Conservation (phyloP, 495 filamentous ascomycete species). For the Aspergillus carlsbadensis region DNA sequence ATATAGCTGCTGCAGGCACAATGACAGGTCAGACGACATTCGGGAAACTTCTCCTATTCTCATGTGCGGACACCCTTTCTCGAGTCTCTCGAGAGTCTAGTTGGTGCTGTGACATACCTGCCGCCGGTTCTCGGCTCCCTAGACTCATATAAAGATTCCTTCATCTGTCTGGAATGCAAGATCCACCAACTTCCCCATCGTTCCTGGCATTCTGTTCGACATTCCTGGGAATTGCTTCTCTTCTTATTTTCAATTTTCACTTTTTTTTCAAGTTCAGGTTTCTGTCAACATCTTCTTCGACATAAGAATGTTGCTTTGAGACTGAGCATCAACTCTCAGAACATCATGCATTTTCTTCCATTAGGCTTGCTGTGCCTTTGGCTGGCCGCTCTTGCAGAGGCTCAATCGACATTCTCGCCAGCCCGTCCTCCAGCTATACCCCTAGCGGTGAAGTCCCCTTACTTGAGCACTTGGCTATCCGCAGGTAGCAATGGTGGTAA, state of each 20-base stretch:
- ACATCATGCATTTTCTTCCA: constrained; percentile 30
- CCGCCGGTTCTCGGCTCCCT: neutral
- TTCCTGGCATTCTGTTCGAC: constrained; percentile 35
- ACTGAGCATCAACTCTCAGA: constrained; percentile 18
- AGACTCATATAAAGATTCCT: constrained; percentile 13
- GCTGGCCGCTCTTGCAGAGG: constrained; percentile 26
- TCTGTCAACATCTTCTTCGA: neutral
- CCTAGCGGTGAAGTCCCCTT: constrained; percentile 58
- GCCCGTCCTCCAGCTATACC: constrained; percentile 56
- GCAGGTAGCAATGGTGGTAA: constrained; percentile 54
- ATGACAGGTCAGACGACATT: constrained; percentile 25
- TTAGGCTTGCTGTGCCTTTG: constrained; percentile 27
- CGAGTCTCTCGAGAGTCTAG: constrained; percentile 14
- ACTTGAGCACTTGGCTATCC: constrained; percentile 55
- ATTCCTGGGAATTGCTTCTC: constrained; percentile 25
- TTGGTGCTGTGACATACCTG: neutral
- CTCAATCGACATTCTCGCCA: constrained; percentile 50
- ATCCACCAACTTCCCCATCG: constrained; percentile 32
- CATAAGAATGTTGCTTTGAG: constrained; percentile 22
- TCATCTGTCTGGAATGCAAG: constrained; percentile 17
- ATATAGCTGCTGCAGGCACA: constrained; percentile 9
- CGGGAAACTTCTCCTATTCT: constrained; percentile 9
- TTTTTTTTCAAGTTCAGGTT: neutral
- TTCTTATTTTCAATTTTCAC: constrained; percentile 13
- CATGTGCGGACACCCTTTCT: constrained; percentile 6